Conservation (phyloP, 2,329 filamentous ascomycete species). For the Ascocoryne sarcoides region DNA sequence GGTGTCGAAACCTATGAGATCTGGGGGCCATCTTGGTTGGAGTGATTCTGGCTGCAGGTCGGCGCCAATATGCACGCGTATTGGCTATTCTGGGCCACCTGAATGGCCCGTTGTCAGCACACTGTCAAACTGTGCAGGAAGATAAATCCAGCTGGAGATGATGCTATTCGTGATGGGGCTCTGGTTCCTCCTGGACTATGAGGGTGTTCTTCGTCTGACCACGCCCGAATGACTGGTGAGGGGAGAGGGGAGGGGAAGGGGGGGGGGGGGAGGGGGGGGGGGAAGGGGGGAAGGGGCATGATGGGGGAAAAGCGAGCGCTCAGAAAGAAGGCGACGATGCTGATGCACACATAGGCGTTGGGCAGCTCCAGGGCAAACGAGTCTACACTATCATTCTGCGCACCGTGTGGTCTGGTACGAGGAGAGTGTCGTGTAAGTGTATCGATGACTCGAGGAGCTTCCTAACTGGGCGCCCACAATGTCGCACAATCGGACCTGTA, state of each 20-base stretch:
- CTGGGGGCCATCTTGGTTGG: background rate
- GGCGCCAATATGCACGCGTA: constrained; percentile 10
- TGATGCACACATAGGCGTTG: no score
- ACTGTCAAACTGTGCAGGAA: constrained; percentile 3
- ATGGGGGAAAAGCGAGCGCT: no score
- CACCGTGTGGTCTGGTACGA: no score
- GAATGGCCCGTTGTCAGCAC: constrained; percentile 7
- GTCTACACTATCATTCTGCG: background rate
- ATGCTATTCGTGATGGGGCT: constrained; percentile 16
- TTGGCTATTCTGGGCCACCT: constrained; percentile 10
- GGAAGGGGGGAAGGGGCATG: no score
- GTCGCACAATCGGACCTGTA: background rate
- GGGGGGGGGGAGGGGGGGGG: no score
- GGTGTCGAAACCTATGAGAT: background rate
- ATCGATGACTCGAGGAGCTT: background rate
- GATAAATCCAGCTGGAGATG: background rate
- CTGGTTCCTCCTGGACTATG: constrained; percentile 1
- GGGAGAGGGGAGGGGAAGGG: no score
- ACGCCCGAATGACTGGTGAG: constrained; percentile 7
- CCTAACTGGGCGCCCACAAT: background rate
- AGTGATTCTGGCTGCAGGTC: background rate
- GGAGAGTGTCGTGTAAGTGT: no score
- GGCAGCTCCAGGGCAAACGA: constrained; percentile 10
- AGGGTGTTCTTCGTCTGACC: background rate
- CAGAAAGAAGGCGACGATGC: no score